phyloP scores from a whole-genome alignment of 192 early-diverging fungal genomes.

The Coemansia sp. region DNA sequence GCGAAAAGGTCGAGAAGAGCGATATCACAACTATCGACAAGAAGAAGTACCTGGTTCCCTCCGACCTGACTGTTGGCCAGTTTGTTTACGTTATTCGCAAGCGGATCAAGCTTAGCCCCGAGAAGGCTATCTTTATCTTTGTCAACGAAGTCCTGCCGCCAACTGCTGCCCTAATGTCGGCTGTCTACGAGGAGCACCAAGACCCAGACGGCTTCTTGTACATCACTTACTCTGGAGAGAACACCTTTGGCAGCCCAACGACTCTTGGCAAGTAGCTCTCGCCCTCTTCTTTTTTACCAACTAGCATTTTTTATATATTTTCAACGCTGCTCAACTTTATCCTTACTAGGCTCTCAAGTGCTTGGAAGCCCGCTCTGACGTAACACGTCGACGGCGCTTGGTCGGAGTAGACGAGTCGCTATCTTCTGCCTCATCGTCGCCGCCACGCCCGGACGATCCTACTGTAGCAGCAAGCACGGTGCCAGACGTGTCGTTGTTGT shows the following conservation, averaged over 20 bases:
- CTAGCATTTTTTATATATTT: slow-evolving; percentile 11
- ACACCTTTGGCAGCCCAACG: slow-evolving; percentile 65
- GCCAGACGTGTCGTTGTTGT: background rate
- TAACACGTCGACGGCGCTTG: slow-evolving; percentile 39
- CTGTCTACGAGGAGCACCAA: slow-evolving; percentile 96
- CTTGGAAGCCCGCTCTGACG: slow-evolving; percentile 45
- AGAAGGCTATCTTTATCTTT: slow-evolving; percentile 99
- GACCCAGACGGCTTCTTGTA: slow-evolving; percentile 98
- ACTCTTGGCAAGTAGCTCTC: background rate
- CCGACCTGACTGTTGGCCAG: slow-evolving; percentile 95
- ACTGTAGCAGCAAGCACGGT: background rate
- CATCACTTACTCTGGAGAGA: slow-evolving; percentile 88
- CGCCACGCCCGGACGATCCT: background rate
- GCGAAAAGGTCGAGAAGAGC: slow-evolving; percentile 96
- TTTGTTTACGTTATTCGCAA: slow-evolving; percentile 97
- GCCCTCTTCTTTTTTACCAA: slow-evolving; percentile 13
- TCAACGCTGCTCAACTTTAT: background rate
- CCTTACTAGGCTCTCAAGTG: slow-evolving; percentile 21
- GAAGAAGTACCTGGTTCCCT: slow-evolving; percentile 98
- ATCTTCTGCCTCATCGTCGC: slow-evolving; percentile 31
- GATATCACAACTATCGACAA: slow-evolving; percentile 97
- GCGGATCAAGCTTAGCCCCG: slow-evolving; percentile 93
- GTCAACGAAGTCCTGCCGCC: slow-evolving; percentile 97
- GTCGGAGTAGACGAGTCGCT: slow-evolving; percentile 43
- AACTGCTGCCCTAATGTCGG: slow-evolving; percentile 83